These are phyloP conservation scores for Cryptococcus amylolentus DNA, from an alignment of 1,284 basidiomycete genomes.

Conservation along the genomic window DNA sequence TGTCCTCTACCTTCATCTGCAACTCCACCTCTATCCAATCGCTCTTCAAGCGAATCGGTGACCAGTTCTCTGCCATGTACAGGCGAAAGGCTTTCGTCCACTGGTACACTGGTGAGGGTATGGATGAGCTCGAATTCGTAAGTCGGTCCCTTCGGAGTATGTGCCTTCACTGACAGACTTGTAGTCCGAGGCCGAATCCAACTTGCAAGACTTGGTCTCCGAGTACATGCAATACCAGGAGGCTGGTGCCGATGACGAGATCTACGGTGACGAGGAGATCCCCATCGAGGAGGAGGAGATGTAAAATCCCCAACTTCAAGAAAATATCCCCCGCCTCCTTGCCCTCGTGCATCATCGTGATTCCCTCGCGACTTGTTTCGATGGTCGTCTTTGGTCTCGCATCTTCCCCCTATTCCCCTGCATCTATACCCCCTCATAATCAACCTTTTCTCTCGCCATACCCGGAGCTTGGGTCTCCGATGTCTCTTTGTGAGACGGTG, in stretches of 20 bases:
- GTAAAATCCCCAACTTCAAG: slow-evolving; percentile 8
- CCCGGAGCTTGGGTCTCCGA: slow-evolving; percentile 40
- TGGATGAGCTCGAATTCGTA: slow-evolving; percentile 93
- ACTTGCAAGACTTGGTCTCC: slow-evolving; percentile 91
- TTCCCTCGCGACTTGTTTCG: background rate
- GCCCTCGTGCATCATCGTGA: background rate
- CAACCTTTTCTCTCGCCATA: slow-evolving; percentile 28
- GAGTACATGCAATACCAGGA: slow-evolving; percentile 98
- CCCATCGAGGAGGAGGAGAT: slow-evolving; percentile 40
- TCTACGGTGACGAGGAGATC: slow-evolving; percentile 50
- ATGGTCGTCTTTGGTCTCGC: slow-evolving; percentile 5
- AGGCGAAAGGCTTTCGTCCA: slow-evolving; percentile 98
- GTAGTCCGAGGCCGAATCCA: slow-evolving; percentile 80
- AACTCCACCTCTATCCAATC: slow-evolving; percentile 98
- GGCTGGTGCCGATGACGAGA: slow-evolving; percentile 57
- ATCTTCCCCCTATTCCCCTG: slow-evolving; percentile 5
- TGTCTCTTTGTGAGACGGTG: slow-evolving; percentile 48
- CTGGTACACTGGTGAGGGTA: slow-evolving; percentile 98
- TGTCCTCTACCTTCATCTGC: slow-evolving; percentile 95
- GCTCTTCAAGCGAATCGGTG: slow-evolving; percentile 93
- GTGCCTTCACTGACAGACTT: slow-evolving; percentile 58
- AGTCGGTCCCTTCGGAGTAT: slow-evolving; percentile 11
- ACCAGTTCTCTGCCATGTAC: slow-evolving; percentile 99
- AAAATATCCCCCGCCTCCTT: slow-evolving; percentile 1
- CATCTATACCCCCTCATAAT: slow-evolving; percentile 4